Evolutionary conservation across 192 early-diverging fungal species (phyloP).

Genomic region (Entomortierella beljakovae): DNA sequence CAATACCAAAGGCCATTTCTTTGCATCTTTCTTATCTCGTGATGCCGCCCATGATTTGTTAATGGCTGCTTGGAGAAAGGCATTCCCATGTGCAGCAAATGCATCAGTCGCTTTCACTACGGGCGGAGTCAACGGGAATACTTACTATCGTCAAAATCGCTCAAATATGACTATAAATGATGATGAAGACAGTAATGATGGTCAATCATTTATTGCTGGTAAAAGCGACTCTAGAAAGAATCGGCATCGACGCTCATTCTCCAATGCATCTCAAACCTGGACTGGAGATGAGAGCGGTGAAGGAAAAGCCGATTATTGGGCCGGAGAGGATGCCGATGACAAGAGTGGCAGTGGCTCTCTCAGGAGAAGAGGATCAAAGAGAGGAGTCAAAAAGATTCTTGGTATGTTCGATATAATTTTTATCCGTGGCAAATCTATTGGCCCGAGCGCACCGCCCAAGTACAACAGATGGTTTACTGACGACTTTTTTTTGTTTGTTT

Average conservation of each 20-base stretch:
- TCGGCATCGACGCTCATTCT: conserved; percentile 35
- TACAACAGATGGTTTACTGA: background rate
- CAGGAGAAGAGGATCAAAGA: conserved; percentile 36
- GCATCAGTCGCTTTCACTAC: conserved; percentile 19
- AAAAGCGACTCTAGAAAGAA: conserved; percentile 34
- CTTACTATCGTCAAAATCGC: conserved; percentile 3
- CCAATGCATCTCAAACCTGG: conserved; percentile 32
- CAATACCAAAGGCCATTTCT: conserved; percentile 71
- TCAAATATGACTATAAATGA: conserved; percentile 13
- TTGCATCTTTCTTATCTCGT: conserved; percentile 88
- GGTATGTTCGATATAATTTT: conserved; percentile 9
- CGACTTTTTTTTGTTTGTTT: background rate
- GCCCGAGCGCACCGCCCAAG: background rate
- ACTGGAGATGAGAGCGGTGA: conserved; percentile 17
- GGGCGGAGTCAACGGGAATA: background rate
- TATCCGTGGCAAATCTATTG: conserved; percentile 5
- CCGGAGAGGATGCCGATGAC: conserved; percentile 8
- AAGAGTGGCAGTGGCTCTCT: conserved; percentile 2
- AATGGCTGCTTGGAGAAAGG: conserved; percentile 70
- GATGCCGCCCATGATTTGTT: conserved; percentile 82
- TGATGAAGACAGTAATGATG: conserved; percentile 36
- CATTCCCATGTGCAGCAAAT: conserved; percentile 49
- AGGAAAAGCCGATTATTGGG: conserved; percentile 8
- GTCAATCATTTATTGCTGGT: conserved; percentile 32
- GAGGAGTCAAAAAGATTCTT: conserved; percentile 33